Base-by-base conservation (phyloP, 306 rosid genomes). In the Gastrolobium villosum region DNA sequence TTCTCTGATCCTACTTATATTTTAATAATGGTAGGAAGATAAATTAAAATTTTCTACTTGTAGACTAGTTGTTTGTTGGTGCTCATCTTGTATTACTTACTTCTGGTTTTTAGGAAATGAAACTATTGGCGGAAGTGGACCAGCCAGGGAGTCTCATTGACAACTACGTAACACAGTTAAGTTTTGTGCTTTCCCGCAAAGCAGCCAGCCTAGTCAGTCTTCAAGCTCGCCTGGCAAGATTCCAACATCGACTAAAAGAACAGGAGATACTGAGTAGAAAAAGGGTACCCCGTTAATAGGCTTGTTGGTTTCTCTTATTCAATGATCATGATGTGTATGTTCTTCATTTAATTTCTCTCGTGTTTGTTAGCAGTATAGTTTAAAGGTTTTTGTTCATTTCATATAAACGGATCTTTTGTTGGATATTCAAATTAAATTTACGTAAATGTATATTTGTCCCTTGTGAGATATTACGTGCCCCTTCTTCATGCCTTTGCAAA, bases 81-180 rank as follows among this genome's bases (percentile, higher is more conserved):
- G 75, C 60, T 79, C 10, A 80, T 73, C 35, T 55, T 60, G 45
- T 44, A 30, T 80, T 65, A 48, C n/a, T n/a, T n/a, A n/a, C 30
- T 59, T 59, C 59, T 74, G 85, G 76, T 65, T 56, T 30, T 28
- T 80, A 95, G 98, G 99, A 95, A 91, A 95, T 95, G 99, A 95
- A 93, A 82, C 82, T 95, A 72, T 65, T 95, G 74, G 99, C 97
- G 56, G 98, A 93, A 82, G 99, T 95, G 87, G 99, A 92, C 78
- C 98, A 84, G 83, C 99, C 99, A 13, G 99, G 98, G 34, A 95
- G 98, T 84, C 92, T 73, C 14, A 92, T 95, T 5, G 99, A 95
- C 82, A 89, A 91, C 78, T 95, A 95, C 14, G 96, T 95, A 70
- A 83, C 91, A 35, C 98, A 95, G 84, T 83, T 95, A 89, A 88